Conservation (phyloP, 2,329 filamentous ascomycete species). For the Emmonsia crescens region DNA sequence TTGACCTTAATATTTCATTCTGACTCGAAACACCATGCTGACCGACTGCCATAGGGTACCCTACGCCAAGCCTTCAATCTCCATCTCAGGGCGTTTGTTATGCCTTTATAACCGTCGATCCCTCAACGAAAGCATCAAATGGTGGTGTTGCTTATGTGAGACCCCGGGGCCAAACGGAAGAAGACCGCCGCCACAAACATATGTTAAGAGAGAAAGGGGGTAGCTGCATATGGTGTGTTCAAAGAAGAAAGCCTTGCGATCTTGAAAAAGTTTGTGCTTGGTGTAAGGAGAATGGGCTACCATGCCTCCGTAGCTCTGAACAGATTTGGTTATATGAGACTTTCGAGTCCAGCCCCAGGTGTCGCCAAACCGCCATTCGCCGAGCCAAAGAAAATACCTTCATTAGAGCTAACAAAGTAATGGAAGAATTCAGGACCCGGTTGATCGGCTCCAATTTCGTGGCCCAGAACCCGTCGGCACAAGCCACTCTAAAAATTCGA, state of each 20-base stretch:
- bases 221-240: constrained; percentile 21
- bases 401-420: constrained; percentile 1
- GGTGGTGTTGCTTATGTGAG: background rate
- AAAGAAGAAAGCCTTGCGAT: constrained; percentile 21
- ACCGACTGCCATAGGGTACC: background rate
- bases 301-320: constrained; percentile 17
- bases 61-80: background rate
- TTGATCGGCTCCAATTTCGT: background rate
- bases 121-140: background rate
- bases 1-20: background rate
- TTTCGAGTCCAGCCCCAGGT: background rate
- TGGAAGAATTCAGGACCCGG: constrained; percentile 3
- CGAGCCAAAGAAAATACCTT: constrained; percentile 8
- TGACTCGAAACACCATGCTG: background rate
- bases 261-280: constrained; percentile 13
- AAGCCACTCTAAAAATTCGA: constrained; percentile 12
- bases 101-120: background rate
- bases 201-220: constrained; percentile 18
- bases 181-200: constrained; percentile 12
- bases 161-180: background rate
- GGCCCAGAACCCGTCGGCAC: background rate
- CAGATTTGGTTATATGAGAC: constrained; percentile 13
- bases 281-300: constrained; percentile 11
- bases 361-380: background rate
- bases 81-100: background rate